A percentile compares a stretch with the other conserved stretches of the same genome.
Conservation (phyloP, 1,284 basidiomycete genomes). For the Leccinum fuscescens region DNA sequence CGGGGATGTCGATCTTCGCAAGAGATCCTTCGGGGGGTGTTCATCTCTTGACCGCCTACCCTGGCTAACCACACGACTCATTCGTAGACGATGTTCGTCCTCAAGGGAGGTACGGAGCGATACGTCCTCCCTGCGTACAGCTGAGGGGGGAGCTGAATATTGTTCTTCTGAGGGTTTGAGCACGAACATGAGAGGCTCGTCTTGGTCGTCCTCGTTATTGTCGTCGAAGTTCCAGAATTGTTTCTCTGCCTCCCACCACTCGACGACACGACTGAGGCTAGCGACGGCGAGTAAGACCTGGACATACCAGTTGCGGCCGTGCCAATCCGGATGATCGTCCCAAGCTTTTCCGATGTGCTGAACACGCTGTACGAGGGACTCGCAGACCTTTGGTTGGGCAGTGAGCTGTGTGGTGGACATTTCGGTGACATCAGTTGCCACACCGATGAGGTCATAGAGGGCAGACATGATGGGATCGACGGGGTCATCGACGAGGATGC, state of each 20-base stretch:
- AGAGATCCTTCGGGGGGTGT: conserved; percentile 44
- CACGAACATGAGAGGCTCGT: conserved; percentile 87
- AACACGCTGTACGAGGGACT: conserved; percentile 84
- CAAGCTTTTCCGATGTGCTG: conserved; percentile 91
- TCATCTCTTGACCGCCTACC: conserved; percentile 59
- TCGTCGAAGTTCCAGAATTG: conserved; percentile 99
- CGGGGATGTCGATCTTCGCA: conserved; percentile 35
- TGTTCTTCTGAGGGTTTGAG: conserved; percentile 76
- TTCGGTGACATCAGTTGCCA: conserved; percentile 94
- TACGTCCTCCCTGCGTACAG: conserved; percentile 46
- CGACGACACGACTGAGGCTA: conserved; percentile 91
- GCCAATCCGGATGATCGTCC: conserved; percentile 98
- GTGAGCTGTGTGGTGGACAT: conserved; percentile 87
- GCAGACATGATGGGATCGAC: conserved; percentile 88
- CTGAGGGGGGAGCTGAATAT: conserved; percentile 40
- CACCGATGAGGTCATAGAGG: conserved; percentile 88
- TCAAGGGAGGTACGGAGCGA: conserved; percentile 50
- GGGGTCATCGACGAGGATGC: conserved; percentile 74
- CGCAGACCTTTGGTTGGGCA: conserved; percentile 80
- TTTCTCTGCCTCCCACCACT: conserved; percentile 99
- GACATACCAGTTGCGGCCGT: conserved; percentile 97
- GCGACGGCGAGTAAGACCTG: conserved; percentile 96
- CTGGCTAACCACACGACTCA: conserved; percentile 49
- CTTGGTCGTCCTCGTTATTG: conserved; percentile 85
- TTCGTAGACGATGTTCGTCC: conserved; percentile 54